Conservation (phyloP, 1,284 basidiomycete species). For the Caloboletus firmus region DNA sequence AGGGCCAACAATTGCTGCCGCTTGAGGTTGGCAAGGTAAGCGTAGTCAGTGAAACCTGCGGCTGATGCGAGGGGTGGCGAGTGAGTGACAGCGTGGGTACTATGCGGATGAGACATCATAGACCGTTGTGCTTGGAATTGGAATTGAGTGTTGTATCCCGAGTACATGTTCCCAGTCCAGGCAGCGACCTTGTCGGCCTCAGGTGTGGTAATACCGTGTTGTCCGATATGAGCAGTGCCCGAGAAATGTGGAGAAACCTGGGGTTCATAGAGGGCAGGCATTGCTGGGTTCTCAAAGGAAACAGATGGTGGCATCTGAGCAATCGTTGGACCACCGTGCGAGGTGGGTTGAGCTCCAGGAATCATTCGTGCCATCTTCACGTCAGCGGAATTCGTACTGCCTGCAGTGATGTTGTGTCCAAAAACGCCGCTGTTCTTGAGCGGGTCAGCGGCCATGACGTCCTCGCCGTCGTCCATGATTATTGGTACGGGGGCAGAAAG, state of each 20-base stretch:
- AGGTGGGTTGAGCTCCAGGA: constrained; percentile 18
- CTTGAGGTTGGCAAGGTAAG: constrained; percentile 36
- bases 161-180: constrained; percentile 36
- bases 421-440: constrained; percentile 22
- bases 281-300: constrained; percentile 36
- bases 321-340: constrained; percentile 29
- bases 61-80: constrained; percentile 16
- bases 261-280: constrained; percentile 36
- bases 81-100: constrained; percentile 29
- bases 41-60: constrained; percentile 30
- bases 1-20: constrained; percentile 36
- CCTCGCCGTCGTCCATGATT: constrained; percentile 33
- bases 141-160: constrained; percentile 32
- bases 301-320: constrained; percentile 33
- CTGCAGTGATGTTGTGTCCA: constrained; percentile 26
- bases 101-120: constrained; percentile 39
- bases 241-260: constrained; percentile 23
- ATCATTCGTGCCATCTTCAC: constrained; percentile 29
- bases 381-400: constrained; percentile 23
- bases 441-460: constrained; percentile 21
- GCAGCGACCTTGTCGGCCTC: constrained; percentile 33
- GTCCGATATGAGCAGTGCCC: constrained; percentile 15
- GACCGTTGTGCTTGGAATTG: constrained; percentile 28
- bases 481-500: constrained; percentile 18
- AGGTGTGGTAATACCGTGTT: constrained; percentile 21